Evolutionary conservation across 139 green algal species (phyloP).

Genomic region (Chlorella sp.): DNA sequence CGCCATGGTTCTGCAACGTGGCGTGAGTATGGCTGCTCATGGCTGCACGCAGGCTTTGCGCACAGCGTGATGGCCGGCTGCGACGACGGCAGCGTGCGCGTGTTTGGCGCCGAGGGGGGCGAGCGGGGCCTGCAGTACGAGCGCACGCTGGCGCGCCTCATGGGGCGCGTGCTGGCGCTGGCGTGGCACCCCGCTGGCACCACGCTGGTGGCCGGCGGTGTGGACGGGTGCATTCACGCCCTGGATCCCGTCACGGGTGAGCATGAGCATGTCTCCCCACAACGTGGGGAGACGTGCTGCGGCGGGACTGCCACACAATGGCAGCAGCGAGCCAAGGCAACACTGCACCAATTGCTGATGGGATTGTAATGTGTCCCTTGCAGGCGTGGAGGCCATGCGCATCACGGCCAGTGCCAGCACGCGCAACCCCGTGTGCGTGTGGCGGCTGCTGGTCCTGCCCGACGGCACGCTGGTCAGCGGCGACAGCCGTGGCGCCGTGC

Average conservation of each 20-base stretch:
- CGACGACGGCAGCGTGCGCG: slow-evolving; percentile 80
- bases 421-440: slow-evolving; percentile 60
- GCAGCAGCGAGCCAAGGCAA: neutral
- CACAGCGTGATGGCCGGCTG: slow-evolving; percentile 77
- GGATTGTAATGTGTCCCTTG: neutral
- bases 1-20: neutral
- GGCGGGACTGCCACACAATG: neutral
- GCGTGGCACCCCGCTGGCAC: slow-evolving; percentile 67
- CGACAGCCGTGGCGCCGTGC: slow-evolving; percentile 65
- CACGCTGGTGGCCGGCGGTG: slow-evolving; percentile 53
- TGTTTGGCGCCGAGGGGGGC: slow-evolving; percentile 60
- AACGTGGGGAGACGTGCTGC: neutral
- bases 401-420: slow-evolving; percentile 52
- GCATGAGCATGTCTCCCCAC: neutral
- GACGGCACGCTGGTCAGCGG: slow-evolving; percentile 81
- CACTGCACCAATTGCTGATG: no score
- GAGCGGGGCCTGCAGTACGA: slow-evolving; percentile 49
- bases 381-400: slow-evolving; percentile 52
- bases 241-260: slow-evolving; percentile 49
- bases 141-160: slow-evolving; percentile 45
- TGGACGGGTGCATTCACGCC: slow-evolving; percentile 61
- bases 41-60: slow-evolving; percentile 15
- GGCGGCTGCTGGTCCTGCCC: slow-evolving; percentile 67
- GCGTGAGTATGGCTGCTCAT: neutral
- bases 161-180: slow-evolving; percentile 53